Evolutionary conservation across 1,139 yeast species (phyloP).

Genomic region (Pneumocystis sp.): DNA sequence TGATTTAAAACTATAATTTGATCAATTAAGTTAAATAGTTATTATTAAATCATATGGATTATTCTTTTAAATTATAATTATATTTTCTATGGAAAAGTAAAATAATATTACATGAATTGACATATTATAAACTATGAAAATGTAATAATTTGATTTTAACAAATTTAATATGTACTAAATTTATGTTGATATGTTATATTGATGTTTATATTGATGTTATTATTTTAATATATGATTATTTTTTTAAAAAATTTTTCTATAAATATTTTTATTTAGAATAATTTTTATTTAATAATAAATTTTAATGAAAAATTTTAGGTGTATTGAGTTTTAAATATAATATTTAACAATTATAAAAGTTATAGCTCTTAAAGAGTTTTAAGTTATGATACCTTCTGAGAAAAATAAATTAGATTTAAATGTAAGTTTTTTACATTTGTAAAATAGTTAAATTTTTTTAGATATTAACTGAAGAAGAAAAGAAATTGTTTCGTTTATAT

Average conservation of each 20-base stretch:
- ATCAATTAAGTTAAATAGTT: too few relatives aligned
- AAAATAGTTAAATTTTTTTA: not conserved
- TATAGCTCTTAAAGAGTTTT: not conserved
- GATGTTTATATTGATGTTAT: not conserved
- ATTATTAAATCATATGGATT: too few relatives aligned
- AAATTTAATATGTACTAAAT: too few relatives aligned
- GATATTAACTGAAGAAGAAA: slow-evolving; percentile 24
- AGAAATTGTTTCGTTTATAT: slow-evolving; percentile 51
- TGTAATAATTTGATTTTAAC: too few relatives aligned
- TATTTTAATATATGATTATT: not conserved
- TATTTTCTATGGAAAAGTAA: too few relatives aligned
- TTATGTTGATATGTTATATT: not conserved
- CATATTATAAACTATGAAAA: too few relatives aligned
- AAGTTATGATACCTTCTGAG: not conserved
- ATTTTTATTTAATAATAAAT: not conserved
- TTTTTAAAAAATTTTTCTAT: not conserved
- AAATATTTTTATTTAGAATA: not conserved
- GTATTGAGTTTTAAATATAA: not conserved
- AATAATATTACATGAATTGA: too few relatives aligned
- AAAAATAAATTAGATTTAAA: not conserved
- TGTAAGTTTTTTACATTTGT: not conserved
- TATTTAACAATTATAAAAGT: not conserved
- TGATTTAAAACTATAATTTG: too few relatives aligned
- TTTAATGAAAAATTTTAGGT: not conserved
- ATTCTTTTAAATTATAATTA: too few relatives aligned